phyloP scores from a whole-genome alignment of 1,284 basidiomycete genomes.

The Exsudoporus floridanus region DNA sequence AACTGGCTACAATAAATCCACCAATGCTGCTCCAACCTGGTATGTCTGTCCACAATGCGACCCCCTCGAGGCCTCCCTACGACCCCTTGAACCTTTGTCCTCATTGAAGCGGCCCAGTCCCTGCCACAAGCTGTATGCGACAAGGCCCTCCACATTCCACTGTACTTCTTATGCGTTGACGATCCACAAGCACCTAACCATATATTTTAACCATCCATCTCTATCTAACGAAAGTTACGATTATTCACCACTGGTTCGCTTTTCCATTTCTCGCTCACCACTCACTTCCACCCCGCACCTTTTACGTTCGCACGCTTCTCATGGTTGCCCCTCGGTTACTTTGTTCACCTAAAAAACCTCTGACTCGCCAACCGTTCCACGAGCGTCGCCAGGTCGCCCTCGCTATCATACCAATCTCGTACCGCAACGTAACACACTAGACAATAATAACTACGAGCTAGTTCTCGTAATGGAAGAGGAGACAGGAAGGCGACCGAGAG shows the following conservation, averaged over 20 bases:
- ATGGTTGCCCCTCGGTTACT: background rate
- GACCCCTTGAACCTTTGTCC: background rate
- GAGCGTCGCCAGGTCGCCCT: conserved; percentile 8
- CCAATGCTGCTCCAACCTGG: background rate
- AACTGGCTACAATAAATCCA: background rate
- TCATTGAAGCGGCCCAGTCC: background rate
- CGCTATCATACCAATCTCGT: conserved; percentile 13
- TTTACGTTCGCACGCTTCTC: background rate
- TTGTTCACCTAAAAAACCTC: background rate
- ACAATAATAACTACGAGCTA: background rate
- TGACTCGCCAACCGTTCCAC: background rate
- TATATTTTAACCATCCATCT: background rate
- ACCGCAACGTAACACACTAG: conserved; percentile 3
- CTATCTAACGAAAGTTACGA: background rate
- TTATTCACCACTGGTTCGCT: background rate
- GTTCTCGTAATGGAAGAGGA: conserved; percentile 4
- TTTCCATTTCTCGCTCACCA: background rate
- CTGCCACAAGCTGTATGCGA: background rate
- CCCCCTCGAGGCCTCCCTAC: background rate
- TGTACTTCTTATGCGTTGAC: background rate
- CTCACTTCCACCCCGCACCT: background rate
- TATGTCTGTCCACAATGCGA: background rate
- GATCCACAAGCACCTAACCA: background rate
- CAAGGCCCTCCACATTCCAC: background rate
- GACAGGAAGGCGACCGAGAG: background rate